A percentile compares a stretch with the other conserved stretches of the same genome.
These are phyloP conservation scores for Carpinus viminea DNA, from an alignment of 306 rosid genomes.

Conservation along the genomic window DNA sequence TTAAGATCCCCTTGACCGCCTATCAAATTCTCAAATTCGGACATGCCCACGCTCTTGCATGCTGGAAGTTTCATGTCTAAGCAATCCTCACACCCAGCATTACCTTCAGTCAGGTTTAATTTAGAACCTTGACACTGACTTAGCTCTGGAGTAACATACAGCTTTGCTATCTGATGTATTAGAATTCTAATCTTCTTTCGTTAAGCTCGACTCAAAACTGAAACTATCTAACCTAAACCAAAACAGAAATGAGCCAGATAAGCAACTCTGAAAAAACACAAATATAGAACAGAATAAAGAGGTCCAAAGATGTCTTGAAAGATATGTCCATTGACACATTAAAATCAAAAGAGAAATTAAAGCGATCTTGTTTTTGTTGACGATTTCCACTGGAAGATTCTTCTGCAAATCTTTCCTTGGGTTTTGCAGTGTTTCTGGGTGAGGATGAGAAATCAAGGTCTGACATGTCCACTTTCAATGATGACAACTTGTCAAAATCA, in stretches of 20 bases:
- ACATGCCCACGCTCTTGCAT: slow-evolving; percentile 39
- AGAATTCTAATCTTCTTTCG: slow-evolving; percentile 14
- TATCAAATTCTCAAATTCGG: slow-evolving; percentile 36
- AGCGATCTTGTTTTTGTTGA: slow-evolving; percentile 49
- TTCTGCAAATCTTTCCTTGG: slow-evolving; percentile 48
- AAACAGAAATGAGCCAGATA: slow-evolving; percentile 23
- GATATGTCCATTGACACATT: slow-evolving; percentile 59
- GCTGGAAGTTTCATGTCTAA: slow-evolving; percentile 33
- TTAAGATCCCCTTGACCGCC: slow-evolving; percentile 35
- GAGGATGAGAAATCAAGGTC: slow-evolving; percentile 75
- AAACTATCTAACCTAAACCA: slow-evolving; percentile 61
- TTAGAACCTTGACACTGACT: background rate
- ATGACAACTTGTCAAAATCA: slow-evolving; percentile 70
- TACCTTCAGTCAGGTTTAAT: slow-evolving; percentile 28
- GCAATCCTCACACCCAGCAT: slow-evolving; percentile 36
- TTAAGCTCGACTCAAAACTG: slow-evolving; percentile 50
- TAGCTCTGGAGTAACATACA: background rate
- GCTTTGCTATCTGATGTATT: background rate
- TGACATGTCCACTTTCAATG: slow-evolving; percentile 86
- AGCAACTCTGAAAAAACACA: slow-evolving; percentile 18
- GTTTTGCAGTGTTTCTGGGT: slow-evolving; percentile 51
- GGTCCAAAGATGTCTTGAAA: slow-evolving; percentile 18
- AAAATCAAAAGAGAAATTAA: slow-evolving; percentile 77
- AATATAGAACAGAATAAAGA: slow-evolving; percentile 10
- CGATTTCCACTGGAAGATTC: slow-evolving; percentile 52